Base-by-base conservation (phyloP, 1,284 basidiomycete species). In the Trichosporon ovoides region DNA sequence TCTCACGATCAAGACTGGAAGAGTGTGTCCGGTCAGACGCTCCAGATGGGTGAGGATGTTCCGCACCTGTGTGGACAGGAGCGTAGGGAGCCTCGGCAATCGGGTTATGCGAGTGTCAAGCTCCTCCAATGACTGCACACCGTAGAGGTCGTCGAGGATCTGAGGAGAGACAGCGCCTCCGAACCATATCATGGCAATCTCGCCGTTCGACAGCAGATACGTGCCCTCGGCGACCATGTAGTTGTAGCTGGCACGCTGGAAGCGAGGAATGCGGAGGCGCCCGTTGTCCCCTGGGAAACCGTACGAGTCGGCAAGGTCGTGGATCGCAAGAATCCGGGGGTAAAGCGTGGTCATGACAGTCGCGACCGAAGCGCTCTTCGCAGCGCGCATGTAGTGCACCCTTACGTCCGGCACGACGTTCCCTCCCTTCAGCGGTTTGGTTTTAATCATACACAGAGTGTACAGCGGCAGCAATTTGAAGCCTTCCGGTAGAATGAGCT, bases 401-500 rank as follows among this genome's bases (percentile, higher is more conserved):
- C 96, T 87, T 18, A 96, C 91, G 68, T 98, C 96, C 14, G 93
- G 88, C 5, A 90, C 87, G 48, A 98, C 93, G 69, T 85, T 87
- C 51, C 89, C 86, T 85, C 92, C 90, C 85, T 98, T 96, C 46
- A 98, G 78, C 24, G 92, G 85, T 75, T 97, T 96, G 60, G 84
- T 85, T 80, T 99, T 99, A 61, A 88, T 84, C 61, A 98, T 84
- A 7, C 86, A 87, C 7, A 98, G 81, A 1, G 85, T 84, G 71
- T 89, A 95, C 16, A 94, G 80, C 0, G 94, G 92, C 55, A 98
- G 81, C 2, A 89, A 83, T 74, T 90, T 89, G 82, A 94, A 95
- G 1, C 87, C 87, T 77, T 98, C 96, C 1, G 96, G 96, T 34
- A 98, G 84, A 64, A 99, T 90, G 63, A 91, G 91, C 81, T 97